phyloP scores from a whole-genome alignment of 2,329 filamentous ascomycete genomes.

The Colletotrichum sansevieriae region DNA sequence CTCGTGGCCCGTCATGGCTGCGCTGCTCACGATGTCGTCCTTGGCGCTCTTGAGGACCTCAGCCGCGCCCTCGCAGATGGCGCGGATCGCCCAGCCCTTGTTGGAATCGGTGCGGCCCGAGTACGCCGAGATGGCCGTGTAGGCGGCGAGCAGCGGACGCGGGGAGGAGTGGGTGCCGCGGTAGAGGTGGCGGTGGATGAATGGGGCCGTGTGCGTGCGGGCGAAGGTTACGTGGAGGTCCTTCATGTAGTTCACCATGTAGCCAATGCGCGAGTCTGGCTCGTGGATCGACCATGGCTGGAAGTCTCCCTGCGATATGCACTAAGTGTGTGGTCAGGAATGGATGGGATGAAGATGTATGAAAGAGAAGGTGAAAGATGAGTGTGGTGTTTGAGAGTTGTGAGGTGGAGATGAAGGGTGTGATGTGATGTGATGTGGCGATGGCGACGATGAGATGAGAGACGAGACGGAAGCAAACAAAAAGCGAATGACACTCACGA shows the following conservation, averaged over 20 bases:
- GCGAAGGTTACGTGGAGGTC: conserved; percentile 53
- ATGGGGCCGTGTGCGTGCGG: conserved; percentile 53
- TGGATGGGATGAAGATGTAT: neutral
- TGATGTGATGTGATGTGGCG: neutral
- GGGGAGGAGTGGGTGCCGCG: conserved; percentile 51
- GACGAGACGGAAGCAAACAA: neutral
- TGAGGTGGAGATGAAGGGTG: neutral
- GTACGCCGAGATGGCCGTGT: conserved; percentile 56
- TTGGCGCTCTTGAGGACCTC: conserved; percentile 49
- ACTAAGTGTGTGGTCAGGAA: conserved; percentile 1
- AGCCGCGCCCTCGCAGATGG: conserved; percentile 53
- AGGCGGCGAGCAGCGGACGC: conserved; percentile 55
- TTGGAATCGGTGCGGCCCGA: conserved; percentile 53
- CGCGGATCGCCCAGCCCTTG: conserved; percentile 54
- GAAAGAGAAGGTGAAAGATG: neutral
- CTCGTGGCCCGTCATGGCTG: conserved; percentile 48
- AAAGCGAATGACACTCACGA: conserved; percentile 9
- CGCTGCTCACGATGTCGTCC: neutral
- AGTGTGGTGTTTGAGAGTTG: too few relatives aligned
- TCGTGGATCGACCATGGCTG: conserved; percentile 51
- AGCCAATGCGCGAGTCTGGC: conserved; percentile 51
- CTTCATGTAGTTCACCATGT: conserved; percentile 50
- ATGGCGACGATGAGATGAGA: conserved; percentile 1
- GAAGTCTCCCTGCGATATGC: conserved; percentile 23
- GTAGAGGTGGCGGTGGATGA: conserved; percentile 60